These are phyloP conservation scores for Nothomitra cinnamomea DNA, from an alignment of 2,329 filamentous ascomycete species.

Conservation along the genomic window DNA sequence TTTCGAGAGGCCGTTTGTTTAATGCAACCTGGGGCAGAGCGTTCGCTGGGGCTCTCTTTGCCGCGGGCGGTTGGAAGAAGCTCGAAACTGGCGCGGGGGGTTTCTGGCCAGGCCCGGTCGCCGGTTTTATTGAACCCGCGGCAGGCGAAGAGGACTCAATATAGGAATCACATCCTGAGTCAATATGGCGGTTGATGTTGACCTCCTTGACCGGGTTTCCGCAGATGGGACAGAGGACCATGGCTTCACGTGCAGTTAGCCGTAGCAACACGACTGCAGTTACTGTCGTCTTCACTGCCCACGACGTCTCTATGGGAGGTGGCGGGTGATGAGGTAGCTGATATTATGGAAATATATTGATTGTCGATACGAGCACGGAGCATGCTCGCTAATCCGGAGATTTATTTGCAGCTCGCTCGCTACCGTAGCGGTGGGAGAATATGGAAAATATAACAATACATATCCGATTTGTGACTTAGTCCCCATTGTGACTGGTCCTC, in stretches of 20 bases:
- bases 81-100: slow-evolving; percentile 25
- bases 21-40: not conserved
- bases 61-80: slow-evolving; percentile 29
- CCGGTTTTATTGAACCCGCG: slow-evolving; percentile 37
- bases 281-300: no score
- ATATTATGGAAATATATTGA: no score
- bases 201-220: slow-evolving; percentile 50
- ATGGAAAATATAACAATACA: no score
- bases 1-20: slow-evolving; percentile 13
- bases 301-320: no score
- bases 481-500: no score
- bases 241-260: slow-evolving; percentile 9
- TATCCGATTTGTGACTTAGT: no score
- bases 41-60: slow-evolving; percentile 24
- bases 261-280: no score
- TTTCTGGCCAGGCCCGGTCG: slow-evolving; percentile 25
- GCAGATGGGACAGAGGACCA: slow-evolving; percentile 72
- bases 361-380: no score
- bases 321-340: no score
- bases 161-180: slow-evolving; percentile 50
- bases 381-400: no score
- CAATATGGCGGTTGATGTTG: slow-evolving; percentile 81
- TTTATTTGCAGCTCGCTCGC: no score
- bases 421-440: no score
- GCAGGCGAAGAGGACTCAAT: slow-evolving; percentile 1